Evolutionary conservation across 2,329 filamentous ascomycete genomes (phyloP).

Genomic region (Plenodomus lindquistii): DNA sequence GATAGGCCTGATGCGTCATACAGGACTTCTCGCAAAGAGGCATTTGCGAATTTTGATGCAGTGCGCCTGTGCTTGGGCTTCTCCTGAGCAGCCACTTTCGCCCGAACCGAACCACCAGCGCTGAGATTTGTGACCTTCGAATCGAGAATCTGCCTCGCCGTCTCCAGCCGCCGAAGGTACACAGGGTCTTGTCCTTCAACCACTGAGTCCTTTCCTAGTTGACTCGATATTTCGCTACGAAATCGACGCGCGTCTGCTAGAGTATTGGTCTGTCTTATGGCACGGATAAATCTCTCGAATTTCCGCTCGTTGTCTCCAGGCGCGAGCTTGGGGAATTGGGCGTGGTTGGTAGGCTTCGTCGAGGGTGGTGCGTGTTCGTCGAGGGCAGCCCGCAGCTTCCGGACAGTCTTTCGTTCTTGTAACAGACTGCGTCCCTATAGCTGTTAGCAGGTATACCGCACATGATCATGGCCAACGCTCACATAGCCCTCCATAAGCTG

Average conservation of each 20-base stretch:
- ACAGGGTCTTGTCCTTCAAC: slow-evolving; percentile 80
- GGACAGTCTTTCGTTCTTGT: slow-evolving; percentile 93
- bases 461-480: slow-evolving; percentile 21
- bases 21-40: slow-evolving; percentile 80
- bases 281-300: slow-evolving; percentile 92
- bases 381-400: slow-evolving; percentile 85
- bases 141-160: slow-evolving; percentile 86
- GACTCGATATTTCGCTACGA: slow-evolving; percentile 87
- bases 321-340: slow-evolving; percentile 75
- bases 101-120: slow-evolving; percentile 60
- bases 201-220: slow-evolving; percentile 81
- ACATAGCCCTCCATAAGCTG: slow-evolving; percentile 87
- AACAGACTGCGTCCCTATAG: slow-evolving; percentile 74
- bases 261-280: slow-evolving; percentile 85
- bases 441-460: slow-evolving; percentile 15
- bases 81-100: slow-evolving; percentile 45
- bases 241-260: slow-evolving; percentile 91
- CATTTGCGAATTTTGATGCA: slow-evolving; percentile 73
- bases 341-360: slow-evolving; percentile 66
- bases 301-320: slow-evolving; percentile 85
- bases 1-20: slow-evolving; percentile 88
- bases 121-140: slow-evolving; percentile 84
- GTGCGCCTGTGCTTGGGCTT: slow-evolving; percentile 44
- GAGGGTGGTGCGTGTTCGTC: slow-evolving; percentile 91
- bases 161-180: slow-evolving; percentile 87